Conservation (phyloP, 2,329 filamentous ascomycete genomes). For the Fusarium dimerum region DNA sequence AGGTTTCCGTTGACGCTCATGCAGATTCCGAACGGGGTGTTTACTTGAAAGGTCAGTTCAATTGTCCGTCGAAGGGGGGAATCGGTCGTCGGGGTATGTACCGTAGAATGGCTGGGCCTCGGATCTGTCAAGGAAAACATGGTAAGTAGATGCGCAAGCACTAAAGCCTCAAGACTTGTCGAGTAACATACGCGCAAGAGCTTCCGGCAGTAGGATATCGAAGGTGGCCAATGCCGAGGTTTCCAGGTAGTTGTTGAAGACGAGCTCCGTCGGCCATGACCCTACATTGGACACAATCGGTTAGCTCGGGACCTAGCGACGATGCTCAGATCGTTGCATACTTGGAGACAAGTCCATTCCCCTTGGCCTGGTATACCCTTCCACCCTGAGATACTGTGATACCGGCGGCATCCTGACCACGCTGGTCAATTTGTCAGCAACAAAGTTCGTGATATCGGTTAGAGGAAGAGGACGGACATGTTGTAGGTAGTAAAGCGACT, state of each 20-base stretch:
- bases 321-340: too few species aligned
- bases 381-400: slow-evolving; percentile 79
- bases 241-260: slow-evolving; percentile 63
- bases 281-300: too few species aligned
- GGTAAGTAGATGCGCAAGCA: not conserved
- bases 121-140: slow-evolving; percentile 51
- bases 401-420: slow-evolving; percentile 86
- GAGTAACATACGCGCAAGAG: slow-evolving; percentile 42
- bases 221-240: slow-evolving; percentile 82
- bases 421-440: slow-evolving; percentile 44
- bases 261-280: slow-evolving; percentile 82
- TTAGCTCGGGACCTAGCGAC: too few species aligned
- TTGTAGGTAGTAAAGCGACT: slow-evolving; percentile 71
- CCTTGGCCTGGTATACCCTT: slow-evolving; percentile 85
- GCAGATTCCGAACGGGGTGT: slow-evolving; percentile 52
- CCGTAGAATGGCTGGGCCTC: slow-evolving; percentile 91
- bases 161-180: too few species aligned
- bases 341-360: slow-evolving; percentile 70
- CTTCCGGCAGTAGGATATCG: slow-evolving; percentile 86
- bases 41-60: slow-evolving; percentile 44
- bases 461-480: slow-evolving; percentile 33
- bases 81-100: too few species aligned
- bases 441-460: not conserved
- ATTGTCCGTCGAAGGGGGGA: too few species aligned
- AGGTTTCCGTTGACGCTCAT: slow-evolving; percentile 79